These are phyloP conservation scores for Eragrostis tef DNA, from an alignment of 202 grass and related monocot genomes.

Conservation along the genomic window DNA sequence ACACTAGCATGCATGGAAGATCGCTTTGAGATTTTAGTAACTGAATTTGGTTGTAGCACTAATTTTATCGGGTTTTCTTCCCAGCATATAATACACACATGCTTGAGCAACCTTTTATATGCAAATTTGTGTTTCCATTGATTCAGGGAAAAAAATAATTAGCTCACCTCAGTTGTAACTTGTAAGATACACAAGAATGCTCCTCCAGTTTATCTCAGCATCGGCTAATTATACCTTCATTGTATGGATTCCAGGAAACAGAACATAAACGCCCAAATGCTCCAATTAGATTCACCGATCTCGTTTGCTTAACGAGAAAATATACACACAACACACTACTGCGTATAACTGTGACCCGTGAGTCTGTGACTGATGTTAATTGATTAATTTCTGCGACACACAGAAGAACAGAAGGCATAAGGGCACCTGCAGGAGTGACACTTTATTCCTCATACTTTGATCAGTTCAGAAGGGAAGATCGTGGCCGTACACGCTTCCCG, in stretches of 20 bases:
- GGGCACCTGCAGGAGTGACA: conserved; percentile 2
- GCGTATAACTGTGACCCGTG: neutral
- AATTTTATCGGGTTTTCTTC: neutral
- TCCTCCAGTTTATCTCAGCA: neutral
- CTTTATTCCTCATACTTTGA: conserved; percentile 55
- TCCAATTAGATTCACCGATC: conserved; percentile 7
- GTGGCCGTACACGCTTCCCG: conserved; percentile 52
- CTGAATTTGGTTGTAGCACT: neutral
- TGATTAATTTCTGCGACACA: neutral
- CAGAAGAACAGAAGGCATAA: neutral
- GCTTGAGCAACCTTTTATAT: too few species aligned
- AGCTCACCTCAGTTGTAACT: neutral
- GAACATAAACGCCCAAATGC: conserved; percentile 5
- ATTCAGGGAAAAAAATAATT: neutral
- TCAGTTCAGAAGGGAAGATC: conserved; percentile 38
- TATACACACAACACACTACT: neutral
- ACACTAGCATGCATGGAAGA: neutral
- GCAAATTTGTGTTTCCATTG: neutral
- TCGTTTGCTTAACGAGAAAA: neutral
- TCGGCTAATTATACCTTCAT: neutral
- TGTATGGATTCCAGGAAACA: neutral
- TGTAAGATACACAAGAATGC: neutral
- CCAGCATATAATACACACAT: neutral
- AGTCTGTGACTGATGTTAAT: conserved; percentile 28
- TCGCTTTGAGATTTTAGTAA: neutral